phyloP scores from a whole-genome alignment of 2,329 filamentous ascomycete species.

The Monilinia polystroma region DNA sequence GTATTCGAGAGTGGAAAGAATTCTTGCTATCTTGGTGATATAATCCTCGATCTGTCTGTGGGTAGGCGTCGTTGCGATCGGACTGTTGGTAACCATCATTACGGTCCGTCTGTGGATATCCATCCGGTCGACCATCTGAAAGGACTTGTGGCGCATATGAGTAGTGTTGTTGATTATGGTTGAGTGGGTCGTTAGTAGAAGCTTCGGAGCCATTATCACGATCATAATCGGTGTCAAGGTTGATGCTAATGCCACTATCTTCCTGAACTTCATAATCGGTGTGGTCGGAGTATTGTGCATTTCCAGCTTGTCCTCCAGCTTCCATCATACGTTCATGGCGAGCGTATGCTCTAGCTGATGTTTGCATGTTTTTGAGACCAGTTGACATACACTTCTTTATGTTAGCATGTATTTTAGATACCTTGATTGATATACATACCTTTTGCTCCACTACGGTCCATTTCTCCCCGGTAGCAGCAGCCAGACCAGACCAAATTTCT shows the following conservation, averaged over 20 bases:
- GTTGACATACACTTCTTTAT: conserved; percentile 72
- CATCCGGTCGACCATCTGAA: conserved; percentile 18
- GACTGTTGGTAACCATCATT: conserved; percentile 17
- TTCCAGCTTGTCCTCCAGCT: conserved; percentile 14
- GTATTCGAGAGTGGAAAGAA: conserved; percentile 41
- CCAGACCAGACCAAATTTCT: conserved; percentile 78
- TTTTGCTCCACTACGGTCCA: conserved; percentile 69
- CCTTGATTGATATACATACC: conserved; percentile 44
- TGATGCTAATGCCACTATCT: conserved; percentile 69
- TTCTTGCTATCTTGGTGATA: conserved; percentile 12
- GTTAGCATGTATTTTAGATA: conserved; percentile 20
- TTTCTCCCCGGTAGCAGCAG: conserved; percentile 74
- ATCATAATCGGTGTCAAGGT: conserved; percentile 47
- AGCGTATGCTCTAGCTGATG: conserved; percentile 63
- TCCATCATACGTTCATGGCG: conserved; percentile 58
- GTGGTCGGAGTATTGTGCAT: conserved; percentile 10
- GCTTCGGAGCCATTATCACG: conserved; percentile 28
- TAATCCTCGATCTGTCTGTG: conserved; percentile 1
- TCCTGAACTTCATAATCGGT: conserved; percentile 38
- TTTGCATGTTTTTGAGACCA: conserved; percentile 77
- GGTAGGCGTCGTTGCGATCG: conserved; percentile 10
- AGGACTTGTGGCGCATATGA: conserved; percentile 21
- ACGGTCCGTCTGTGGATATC: conserved; percentile 20
- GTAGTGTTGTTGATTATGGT: conserved; percentile 23
- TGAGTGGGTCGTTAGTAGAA: conserved; percentile 16